Evolutionary conservation across 306 rosid species (phyloP).

Genomic region (Macrotyloma uniflorum): DNA sequence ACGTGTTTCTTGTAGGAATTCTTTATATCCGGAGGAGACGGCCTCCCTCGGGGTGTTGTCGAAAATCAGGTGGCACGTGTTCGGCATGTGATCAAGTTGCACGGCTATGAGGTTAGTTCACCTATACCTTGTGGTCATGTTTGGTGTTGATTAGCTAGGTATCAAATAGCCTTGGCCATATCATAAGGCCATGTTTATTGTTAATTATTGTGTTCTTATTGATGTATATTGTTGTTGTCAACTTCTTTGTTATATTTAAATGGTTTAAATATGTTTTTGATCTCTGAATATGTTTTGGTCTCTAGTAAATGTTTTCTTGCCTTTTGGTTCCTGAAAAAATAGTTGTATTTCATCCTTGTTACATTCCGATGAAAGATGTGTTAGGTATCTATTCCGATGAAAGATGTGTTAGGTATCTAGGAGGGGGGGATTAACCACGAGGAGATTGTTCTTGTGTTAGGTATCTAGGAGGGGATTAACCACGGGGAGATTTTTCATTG

Average conservation of each 20-base stretch:
- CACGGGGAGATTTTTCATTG: no score
- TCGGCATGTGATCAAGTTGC: slow-evolving; percentile 79
- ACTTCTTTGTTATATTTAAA: slow-evolving; percentile 5
- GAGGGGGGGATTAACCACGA: no score
- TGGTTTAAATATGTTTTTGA: background rate
- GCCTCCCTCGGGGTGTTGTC: slow-evolving; percentile 96
- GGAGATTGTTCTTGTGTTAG: no score
- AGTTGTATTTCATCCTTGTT: no score
- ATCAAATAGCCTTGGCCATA: background rate
- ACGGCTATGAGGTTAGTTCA: slow-evolving; percentile 76
- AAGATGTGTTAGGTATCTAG: no score
- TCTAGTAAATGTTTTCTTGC: no score
- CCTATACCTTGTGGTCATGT: background rate
- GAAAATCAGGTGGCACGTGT: slow-evolving; percentile 94
- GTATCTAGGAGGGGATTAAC: no score
- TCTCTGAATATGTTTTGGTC: no score
- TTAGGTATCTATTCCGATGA: no score
- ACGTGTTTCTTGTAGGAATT: slow-evolving; percentile 63
- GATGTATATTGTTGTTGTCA: slow-evolving; percentile 13
- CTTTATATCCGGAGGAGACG: slow-evolving; percentile 98
- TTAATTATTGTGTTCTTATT: slow-evolving; percentile 22
- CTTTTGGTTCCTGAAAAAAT: no score
- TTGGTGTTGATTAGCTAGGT: background rate
- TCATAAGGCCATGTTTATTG: background rate
- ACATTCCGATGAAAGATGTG: no score